Base-by-base conservation (phyloP, 75 land plant species). In the Ceratopteris richardii region DNA sequence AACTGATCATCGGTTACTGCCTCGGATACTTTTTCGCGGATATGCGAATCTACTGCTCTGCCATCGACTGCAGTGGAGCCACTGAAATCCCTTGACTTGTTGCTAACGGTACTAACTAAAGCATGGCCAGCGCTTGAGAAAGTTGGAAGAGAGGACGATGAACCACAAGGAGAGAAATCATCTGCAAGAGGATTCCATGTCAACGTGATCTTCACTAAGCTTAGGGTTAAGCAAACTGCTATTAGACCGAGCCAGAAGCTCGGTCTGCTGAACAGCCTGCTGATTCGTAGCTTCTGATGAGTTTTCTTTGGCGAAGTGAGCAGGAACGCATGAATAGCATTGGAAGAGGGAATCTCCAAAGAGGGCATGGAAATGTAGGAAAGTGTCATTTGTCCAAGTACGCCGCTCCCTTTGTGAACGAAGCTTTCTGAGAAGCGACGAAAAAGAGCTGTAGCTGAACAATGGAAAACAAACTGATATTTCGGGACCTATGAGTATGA, bases 291-390 rank as follows among this genome's bases (percentile, higher is more conserved):
- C 26, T 0, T 18, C 42, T 33, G 55, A 39, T 2, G 42, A 48
- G 18, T 22, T 67, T 19, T 13, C 21, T 4, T 28, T 5, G 56
- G 14, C 18, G 33, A 23, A 27, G 25, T 1, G 25, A 40, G 18
- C 0, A 18, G 28, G 26, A 10, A 50, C 3, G 19, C 18, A 4
- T 43, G 31, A 13, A 11, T 18, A 12, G 48, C 27, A 18, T 30
- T 33, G 39, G 61, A 56, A 17, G 60, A 1, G 26, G 28, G 66
- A 31, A 74, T 69, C 44, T 63, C 14, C 10, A 60, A 22, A 0
- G 77, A 43, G 24, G 73, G 77, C 9, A 75, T 65, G 0, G 77
- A 63, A 37, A 75, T 75, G 68, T 58, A 70, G 3, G 77, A 58
- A 14, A 46, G 18, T 5, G 13, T 46, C 22, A n/a, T 18, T 46